phyloP scores from a whole-genome alignment of 805 yeast genomes.

The Barnettozyma californica region DNA sequence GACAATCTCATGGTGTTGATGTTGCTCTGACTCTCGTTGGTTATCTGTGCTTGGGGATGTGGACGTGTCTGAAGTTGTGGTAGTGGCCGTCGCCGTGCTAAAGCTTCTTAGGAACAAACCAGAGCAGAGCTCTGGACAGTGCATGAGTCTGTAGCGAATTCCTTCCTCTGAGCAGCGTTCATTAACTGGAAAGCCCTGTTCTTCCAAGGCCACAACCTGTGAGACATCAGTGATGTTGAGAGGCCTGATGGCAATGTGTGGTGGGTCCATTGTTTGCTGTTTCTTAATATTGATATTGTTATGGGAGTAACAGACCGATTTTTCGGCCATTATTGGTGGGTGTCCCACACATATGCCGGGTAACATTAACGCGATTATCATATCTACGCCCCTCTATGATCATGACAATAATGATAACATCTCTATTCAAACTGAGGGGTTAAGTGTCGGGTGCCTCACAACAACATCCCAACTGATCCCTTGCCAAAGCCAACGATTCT shows the following conservation, averaged over 20 bases:
- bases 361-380: too few relatives aligned
- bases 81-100: constrained; percentile 13
- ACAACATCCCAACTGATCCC: constrained; percentile 25
- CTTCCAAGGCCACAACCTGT: constrained; percentile 58
- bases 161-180: constrained; percentile 69
- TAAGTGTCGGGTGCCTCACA: constrained; percentile 23
- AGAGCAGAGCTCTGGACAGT: constrained; percentile 86
- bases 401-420: too few relatives aligned
- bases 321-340: background rate
- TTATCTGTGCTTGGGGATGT: background rate
- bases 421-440: background rate
- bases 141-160: constrained; percentile 61
- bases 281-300: background rate
- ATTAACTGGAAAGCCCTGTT: constrained; percentile 57
- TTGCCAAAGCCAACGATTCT: constrained; percentile 20
- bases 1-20: constrained; percentile 14
- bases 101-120: constrained; percentile 81
- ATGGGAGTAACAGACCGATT: background rate
- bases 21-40: background rate
- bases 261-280: constrained; percentile 32
- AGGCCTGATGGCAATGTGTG: constrained; percentile 69
- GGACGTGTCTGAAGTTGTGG: background rate
- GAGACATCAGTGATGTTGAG: constrained; percentile 68
- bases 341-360: too few relatives aligned
- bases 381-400: too few relatives aligned